Evolutionary conservation across 2,329 filamentous ascomycete genomes (phyloP), one percentile per base, ranked within the genome.

Genomic region (Calonectria henricotiae): DNA sequence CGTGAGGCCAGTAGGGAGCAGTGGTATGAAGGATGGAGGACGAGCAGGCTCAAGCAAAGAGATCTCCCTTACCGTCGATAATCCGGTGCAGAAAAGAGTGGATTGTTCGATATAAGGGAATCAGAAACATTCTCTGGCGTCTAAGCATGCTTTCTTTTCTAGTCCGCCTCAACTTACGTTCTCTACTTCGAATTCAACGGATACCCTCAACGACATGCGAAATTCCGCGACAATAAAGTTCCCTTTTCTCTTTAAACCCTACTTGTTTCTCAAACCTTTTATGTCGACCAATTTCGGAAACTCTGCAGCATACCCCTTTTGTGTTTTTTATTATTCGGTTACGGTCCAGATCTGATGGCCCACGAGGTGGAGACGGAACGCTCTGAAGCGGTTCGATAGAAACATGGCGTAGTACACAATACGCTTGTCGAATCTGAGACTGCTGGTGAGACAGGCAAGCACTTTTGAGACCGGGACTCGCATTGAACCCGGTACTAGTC

Each of bases 21-120:
- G 77, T 98, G 95, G 94, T 98, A 98, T 78, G 96, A 98, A 83
- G 92, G 93, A 77, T 98, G 96, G 96, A 91, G 96, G 83, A 98
- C 90, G 9, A 91, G 86, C 82, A 86, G 89, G 67, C 87, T 92
- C 74, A 91, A 91, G 83, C 84, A 86, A 72, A 85, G 86, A 67
- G 84, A 88, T 68, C 78, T 83, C n/a, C 77, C 81, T 20, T 79
- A 80, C 72, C 80, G 80, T 69, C 80, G 81, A 78, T 84, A 79
- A 76, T 70, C 43, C 46, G 49, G 23, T 62, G 55, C 49, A 35
- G 47, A 51, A 17, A 61, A 65, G 54, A 41, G 58, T 65, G 32
- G 25, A 51, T 58, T 60, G 60, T 47, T 51, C 47, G 32, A 67
- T 60, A 47, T 62, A 70, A 70, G 60, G 62, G 69, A 51, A 67